phyloP scores from a whole-genome alignment of 352 stramenopile species.

The Heterotrichella gracilis region DNA sequence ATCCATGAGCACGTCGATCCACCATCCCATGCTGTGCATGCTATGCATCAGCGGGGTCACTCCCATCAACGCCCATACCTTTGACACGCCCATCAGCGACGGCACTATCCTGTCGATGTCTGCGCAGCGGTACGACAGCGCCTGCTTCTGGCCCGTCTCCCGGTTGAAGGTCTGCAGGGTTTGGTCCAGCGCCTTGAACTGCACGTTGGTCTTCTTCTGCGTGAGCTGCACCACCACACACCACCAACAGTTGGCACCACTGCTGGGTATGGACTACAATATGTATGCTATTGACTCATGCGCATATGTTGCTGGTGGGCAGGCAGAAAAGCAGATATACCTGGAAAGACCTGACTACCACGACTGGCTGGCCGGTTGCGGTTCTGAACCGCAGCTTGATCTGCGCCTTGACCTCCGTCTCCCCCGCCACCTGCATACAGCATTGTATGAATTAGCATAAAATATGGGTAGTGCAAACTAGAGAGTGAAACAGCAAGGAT shows the following conservation, averaged over 20 bases:
- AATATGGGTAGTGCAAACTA: constrained; percentile 36
- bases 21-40: no score
- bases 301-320: no score
- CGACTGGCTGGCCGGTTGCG: constrained; percentile 30
- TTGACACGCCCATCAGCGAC: constrained; percentile 66
- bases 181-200: constrained; percentile 71
- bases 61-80: no score
- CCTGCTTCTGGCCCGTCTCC: constrained; percentile 48
- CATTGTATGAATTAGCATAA: constrained; percentile 17
- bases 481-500: no score
- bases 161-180: constrained; percentile 20
- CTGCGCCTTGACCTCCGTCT: constrained; percentile 36
- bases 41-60: no score
- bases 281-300: no score
- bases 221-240: no score
- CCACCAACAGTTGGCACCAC: no score
- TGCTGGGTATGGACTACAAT: no score
- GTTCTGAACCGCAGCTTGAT: constrained; percentile 79
- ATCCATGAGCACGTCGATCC: no score
- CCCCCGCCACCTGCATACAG: constrained; percentile 24
- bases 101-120: constrained; percentile 26
- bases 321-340: no score
- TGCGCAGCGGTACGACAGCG: constrained; percentile 60
- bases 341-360: constrained; percentile 12
- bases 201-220: constrained; percentile 47